Base-by-base conservation (phyloP, 768 basidiomycete species). In the Russula earlei region DNA sequence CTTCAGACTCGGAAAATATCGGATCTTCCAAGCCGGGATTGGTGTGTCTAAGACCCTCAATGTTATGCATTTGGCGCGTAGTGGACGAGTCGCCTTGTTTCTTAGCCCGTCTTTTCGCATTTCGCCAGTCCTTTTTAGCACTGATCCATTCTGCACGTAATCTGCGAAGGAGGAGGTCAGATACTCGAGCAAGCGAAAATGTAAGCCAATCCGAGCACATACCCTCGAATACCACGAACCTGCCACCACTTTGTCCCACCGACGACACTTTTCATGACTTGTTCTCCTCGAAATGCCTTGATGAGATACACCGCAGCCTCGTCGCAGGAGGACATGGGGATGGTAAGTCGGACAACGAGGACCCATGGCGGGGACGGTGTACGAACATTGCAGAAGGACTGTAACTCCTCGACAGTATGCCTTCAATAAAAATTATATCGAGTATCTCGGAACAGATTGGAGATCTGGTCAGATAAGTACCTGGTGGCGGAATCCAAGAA, bases 221-320 rank as follows among this genome's bases (percentile, higher is more conserved):
- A 82, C 92, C 92, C 93, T 50, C 79, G 71, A 44, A 91, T 67
- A 19, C 87, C 85, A 40, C 94, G 83, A 33, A 94, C 91, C 70
- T 96, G 94, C 95, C 95, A 98, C 93, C 95, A 98, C 67, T 94
- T 93, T 5, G 82, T 80, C 1, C 95, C 95, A 11, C 95, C 95
- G 4, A 92, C 83, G 29, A 91, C 67, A 38, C 76, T 77, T 60
- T 81, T 78, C 46, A 77, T 80, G 14, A 79, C 75, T 38, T 86
- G 79, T 64, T 87, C 85, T n/a, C 94, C 93, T 2, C 93, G 92
- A 8, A 96, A 74, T 4, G 82, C 90, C 58, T 80, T 73, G 54
- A 93, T 83, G 45, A 97, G 75, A 60, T 82, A 70, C 1, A 69
- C 67, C 5, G 92, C 88, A 2, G 91, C 88, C 25, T 83, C 76